phyloP scores from a whole-genome alignment of 2,329 filamentous ascomycete species.

The Penicillium brevicompactum region DNA sequence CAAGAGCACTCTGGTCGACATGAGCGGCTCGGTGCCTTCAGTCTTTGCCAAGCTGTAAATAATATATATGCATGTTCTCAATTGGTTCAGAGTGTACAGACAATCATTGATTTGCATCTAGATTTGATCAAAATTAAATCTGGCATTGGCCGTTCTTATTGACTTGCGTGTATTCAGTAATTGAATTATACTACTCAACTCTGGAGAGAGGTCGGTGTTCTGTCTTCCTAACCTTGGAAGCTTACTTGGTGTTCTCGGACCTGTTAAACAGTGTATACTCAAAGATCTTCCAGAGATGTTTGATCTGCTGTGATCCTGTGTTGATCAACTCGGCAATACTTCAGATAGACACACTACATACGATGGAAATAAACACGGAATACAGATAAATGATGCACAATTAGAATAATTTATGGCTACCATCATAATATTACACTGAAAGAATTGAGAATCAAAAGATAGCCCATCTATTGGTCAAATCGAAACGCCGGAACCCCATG shows the following conservation, averaged over 20 bases:
- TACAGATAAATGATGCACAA: background rate
- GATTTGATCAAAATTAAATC: background rate
- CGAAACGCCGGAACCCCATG: slow-evolving; percentile 4
- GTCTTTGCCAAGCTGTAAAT: slow-evolving; percentile 71
- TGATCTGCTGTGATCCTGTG: no score
- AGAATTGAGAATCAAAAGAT: background rate
- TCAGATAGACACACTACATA: background rate
- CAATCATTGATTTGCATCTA: background rate
- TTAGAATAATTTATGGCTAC: background rate
- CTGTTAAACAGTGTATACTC: no score
- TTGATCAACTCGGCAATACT: background rate
- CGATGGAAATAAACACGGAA: background rate
- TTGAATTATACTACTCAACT: no score
- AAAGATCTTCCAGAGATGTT: no score
- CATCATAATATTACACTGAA: background rate
- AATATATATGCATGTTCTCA: slow-evolving; percentile 3
- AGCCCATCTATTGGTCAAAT: background rate
- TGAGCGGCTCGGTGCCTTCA: slow-evolving; percentile 69
- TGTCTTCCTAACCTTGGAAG: no score
- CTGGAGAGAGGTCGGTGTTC: no score
- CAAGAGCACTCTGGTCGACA: slow-evolving; percentile 85
- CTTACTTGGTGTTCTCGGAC: no score
- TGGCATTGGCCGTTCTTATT: background rate
- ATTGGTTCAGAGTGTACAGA: background rate
- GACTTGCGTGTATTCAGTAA: no score